Conservation (phyloP, 371 early-diverging fungal genomes). For the Rhizopus sp. region DNA sequence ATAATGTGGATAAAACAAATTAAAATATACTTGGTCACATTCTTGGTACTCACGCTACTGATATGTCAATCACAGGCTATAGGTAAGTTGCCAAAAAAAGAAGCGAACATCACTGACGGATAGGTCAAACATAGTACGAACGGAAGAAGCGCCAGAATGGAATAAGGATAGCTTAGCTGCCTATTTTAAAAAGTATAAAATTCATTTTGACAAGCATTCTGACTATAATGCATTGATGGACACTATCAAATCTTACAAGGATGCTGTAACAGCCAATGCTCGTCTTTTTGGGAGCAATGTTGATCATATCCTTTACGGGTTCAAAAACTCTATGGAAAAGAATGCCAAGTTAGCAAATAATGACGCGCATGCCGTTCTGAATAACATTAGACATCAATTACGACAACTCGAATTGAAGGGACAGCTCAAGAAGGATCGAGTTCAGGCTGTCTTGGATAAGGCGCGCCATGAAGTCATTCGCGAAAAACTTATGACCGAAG, state of each 20-base stretch:
- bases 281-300: constrained; percentile 21
- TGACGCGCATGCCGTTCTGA: constrained; percentile 7
- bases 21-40: too few species aligned
- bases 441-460: constrained; percentile 22
- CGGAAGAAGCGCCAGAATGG: constrained; percentile 32
- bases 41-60: neutral
- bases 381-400: constrained; percentile 20
- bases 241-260: constrained; percentile 20
- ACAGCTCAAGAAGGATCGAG: constrained; percentile 20
- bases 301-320: constrained; percentile 12
- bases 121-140: constrained; percentile 9
- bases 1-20: too few species aligned
- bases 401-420: constrained; percentile 29
- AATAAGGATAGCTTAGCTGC: constrained; percentile 30
- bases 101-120: neutral
- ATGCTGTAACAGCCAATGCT: constrained; percentile 13
- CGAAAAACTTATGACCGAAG: constrained; percentile 25
- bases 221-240: constrained; percentile 16
- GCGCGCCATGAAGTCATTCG: constrained; percentile 14
- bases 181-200: constrained; percentile 39
- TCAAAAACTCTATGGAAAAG: constrained; percentile 13
- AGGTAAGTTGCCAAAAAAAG: constrained; percentile 6
- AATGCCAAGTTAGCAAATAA: constrained; percentile 11
- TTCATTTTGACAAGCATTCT: constrained; percentile 15
- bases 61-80: constrained; percentile 10